These are phyloP conservation scores for Metschnikowia noctiluminum DNA, from an alignment of 805 yeast species.

Conservation along the genomic window DNA sequence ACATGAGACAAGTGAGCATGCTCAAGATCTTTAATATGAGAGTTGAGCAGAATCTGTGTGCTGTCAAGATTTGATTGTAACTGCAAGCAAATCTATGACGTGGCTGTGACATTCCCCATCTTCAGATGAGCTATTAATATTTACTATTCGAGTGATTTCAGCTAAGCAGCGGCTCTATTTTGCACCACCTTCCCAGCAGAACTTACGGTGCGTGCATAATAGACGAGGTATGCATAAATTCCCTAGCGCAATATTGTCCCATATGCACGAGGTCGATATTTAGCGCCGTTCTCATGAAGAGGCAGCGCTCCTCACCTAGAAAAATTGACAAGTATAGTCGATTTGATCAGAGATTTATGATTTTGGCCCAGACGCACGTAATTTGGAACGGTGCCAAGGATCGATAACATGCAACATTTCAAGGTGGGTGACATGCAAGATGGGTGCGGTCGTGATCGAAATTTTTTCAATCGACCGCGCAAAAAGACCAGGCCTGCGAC, in stretches of 20 bases:
- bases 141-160: not conserved
- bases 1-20: not conserved
- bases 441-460: no score
- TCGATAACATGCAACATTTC: no score
- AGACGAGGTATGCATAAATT: not conserved
- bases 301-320: constrained; percentile 4
- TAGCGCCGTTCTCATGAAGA: not conserved
- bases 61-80: not conserved
- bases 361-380: no score
- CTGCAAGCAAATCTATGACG: not conserved
- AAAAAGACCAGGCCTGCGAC: no score
- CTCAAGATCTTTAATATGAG: not conserved
- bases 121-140: not conserved
- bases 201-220: not conserved
- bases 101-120: not conserved
- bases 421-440: no score
- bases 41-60: not conserved
- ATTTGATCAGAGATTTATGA: not conserved
- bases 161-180: not conserved
- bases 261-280: not conserved
- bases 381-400: no score
- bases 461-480: no score
- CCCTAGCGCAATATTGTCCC: not conserved
- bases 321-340: not conserved
- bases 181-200: constrained; percentile 5